These are phyloP conservation scores for Pythium chondricola DNA, from an alignment of 352 stramenopile genomes.

Conservation along the genomic window DNA sequence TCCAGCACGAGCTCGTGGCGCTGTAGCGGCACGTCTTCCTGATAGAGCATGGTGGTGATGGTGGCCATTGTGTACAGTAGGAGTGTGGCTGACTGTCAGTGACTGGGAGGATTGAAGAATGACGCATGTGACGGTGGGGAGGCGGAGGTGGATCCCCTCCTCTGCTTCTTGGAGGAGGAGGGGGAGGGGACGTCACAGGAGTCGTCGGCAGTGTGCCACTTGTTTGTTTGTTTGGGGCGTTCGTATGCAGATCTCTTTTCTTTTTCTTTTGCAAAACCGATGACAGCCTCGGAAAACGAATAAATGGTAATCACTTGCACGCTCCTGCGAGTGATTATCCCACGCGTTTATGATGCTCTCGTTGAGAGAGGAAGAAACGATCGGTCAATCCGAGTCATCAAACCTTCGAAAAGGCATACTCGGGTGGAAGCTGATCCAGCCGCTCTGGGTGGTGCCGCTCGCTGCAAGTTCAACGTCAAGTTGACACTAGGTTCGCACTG, in stretches of 20 bases:
- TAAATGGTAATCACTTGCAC: neutral
- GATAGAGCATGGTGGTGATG: too few relatives aligned
- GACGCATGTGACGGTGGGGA: too few relatives aligned
- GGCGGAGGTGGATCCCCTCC: too few relatives aligned
- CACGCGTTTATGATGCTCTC: too few relatives aligned
- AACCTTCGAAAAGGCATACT: conserved; percentile 5
- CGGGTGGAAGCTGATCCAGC: neutral
- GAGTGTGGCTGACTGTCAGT: neutral
- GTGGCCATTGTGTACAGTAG: conserved; percentile 1
- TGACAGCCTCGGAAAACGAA: neutral
- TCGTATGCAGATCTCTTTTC: neutral
- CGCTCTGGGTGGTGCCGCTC: neutral
- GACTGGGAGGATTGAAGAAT: neutral
- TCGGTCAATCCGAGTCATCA: conserved; percentile 11
- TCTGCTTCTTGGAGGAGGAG: too few relatives aligned
- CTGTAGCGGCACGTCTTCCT: conserved; percentile 7
- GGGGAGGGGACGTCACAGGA: too few relatives aligned
- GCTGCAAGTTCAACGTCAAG: conserved; percentile 24
- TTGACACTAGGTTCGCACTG: conserved; percentile 8
- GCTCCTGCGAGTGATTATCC: too few relatives aligned
- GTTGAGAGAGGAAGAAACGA: too few relatives aligned
- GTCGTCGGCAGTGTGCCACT: too few relatives aligned
- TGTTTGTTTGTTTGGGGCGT: neutral
- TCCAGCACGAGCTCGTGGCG: conserved; percentile 42
- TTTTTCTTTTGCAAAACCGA: neutral